These are phyloP conservation scores for Linnemannia hyalina DNA, from an alignment of 192 early-diverging fungal species.

Conservation along the genomic window DNA sequence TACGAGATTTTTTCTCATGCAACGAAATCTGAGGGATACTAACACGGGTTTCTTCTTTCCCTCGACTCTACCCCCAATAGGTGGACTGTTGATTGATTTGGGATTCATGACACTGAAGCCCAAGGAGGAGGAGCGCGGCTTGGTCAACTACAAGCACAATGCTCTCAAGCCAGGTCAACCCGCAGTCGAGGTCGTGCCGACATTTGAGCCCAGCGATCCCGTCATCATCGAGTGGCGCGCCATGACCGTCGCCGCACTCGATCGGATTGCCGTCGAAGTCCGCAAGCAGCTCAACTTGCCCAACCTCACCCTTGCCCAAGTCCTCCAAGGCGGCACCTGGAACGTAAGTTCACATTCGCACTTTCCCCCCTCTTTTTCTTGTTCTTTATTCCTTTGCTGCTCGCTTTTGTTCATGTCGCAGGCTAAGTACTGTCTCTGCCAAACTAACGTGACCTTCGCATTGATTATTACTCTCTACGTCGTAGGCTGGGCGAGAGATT, in stretches of 20 bases:
- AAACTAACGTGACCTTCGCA: background rate
- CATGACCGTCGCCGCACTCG: conserved; percentile 87
- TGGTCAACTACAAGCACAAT: conserved; percentile 64
- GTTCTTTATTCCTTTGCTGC: background rate
- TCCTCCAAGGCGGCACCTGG: conserved; percentile 95
- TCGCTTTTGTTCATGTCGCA: background rate
- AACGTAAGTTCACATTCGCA: conserved; percentile 62
- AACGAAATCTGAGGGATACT: background rate
- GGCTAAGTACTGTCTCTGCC: background rate
- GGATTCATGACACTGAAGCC: conserved; percentile 78
- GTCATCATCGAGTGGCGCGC: conserved; percentile 95
- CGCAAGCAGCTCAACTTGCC: conserved; percentile 67
- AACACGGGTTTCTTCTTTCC: conserved; percentile 40
- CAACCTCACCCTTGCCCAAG: conserved; percentile 83
- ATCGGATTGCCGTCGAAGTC: conserved; percentile 76
- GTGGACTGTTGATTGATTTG: conserved; percentile 90
- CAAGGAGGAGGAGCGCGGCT: conserved; percentile 68
- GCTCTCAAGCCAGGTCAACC: conserved; percentile 33
- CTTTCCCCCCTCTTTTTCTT: background rate
- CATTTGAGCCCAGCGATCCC: conserved; percentile 83
- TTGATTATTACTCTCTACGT: background rate
- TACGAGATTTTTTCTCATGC: background rate
- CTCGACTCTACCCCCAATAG: conserved; percentile 20
- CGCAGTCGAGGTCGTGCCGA: conserved; percentile 65
- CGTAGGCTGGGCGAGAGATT: conserved; percentile 84